Conservation (phyloP, 345 rosid genomes). For the Populus ilicifolia region DNA sequence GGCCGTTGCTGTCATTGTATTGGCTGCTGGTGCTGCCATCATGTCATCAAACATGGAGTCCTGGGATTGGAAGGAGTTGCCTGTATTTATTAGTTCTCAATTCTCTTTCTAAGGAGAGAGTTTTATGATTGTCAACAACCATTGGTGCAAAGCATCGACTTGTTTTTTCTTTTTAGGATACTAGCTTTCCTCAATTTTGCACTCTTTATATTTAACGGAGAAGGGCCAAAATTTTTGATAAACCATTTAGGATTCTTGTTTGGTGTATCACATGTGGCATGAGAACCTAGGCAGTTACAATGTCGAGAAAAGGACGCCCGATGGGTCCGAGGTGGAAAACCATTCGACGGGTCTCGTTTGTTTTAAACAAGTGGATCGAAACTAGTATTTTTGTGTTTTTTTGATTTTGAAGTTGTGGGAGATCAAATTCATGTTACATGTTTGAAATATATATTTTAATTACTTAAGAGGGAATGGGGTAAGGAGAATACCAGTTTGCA, state of each 20-base stretch:
- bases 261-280: constrained; percentile 7
- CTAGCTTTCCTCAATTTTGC: constrained; percentile 18
- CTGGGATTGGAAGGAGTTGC: constrained; percentile 37
- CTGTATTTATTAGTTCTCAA: constrained; percentile 29
- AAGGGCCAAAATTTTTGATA: constrained; percentile 6
- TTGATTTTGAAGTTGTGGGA: neutral
- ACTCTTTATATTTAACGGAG: constrained; percentile 15
- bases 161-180: constrained; percentile 15
- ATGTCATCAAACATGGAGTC: constrained; percentile 31
- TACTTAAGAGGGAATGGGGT: neutral
- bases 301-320: neutral
- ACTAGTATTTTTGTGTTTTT: neutral
- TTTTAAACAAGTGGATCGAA: neutral
- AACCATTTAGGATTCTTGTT: constrained; percentile 11
- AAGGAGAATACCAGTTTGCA: neutral
- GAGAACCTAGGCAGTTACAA: constrained; percentile 21
- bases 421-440: neutral
- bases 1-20: constrained; percentile 35
- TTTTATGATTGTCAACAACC: neutral
- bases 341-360: neutral
- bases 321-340: neutral
- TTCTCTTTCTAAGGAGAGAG: constrained; percentile 7
- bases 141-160: constrained; percentile 24
- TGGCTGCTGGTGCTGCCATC: constrained; percentile 50
- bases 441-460: no score